A percentile compares a stretch with the other conserved stretches of the same genome.
Conservation (phyloP, 495 filamentous ascomycete species). For the Recurvomyces mirabilis region DNA sequence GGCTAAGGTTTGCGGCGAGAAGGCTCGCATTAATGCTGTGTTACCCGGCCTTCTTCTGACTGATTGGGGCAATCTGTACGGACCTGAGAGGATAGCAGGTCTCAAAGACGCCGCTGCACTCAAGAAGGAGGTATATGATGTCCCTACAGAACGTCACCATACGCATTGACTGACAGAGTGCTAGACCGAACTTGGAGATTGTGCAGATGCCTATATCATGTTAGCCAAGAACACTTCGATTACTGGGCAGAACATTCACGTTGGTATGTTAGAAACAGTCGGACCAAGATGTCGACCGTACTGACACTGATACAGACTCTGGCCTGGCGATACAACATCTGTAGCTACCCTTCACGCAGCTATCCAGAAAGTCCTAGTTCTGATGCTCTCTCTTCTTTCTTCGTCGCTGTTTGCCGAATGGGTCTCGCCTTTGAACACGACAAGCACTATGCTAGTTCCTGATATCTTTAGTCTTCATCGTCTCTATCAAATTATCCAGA, state of each 20-base stretch:
- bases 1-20: conserved; percentile 53
- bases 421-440: no score
- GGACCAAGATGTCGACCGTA: neutral
- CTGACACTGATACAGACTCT: conserved; percentile 1
- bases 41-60: conserved; percentile 57
- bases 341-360: no score
- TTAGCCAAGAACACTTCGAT: conserved; percentile 34
- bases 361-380: no score
- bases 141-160: neutral
- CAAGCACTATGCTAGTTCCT: no score
- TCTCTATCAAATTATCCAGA: no score
- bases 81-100: conserved; percentile 18
- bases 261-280: conserved; percentile 22
- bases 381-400: no score
- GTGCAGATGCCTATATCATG: conserved; percentile 31
- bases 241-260: conserved; percentile 30
- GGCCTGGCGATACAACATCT: conserved; percentile 13
- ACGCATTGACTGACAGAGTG: neutral
- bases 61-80: conserved; percentile 46
- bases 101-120: conserved; percentile 28
- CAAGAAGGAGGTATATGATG: conserved; percentile 24
- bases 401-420: no score
- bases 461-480: no score
- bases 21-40: conserved; percentile 56
- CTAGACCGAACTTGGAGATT: conserved; percentile 31